Base-by-base conservation (phyloP, 2,329 filamentous ascomycete species). In the Meredithiella fracta region DNA sequence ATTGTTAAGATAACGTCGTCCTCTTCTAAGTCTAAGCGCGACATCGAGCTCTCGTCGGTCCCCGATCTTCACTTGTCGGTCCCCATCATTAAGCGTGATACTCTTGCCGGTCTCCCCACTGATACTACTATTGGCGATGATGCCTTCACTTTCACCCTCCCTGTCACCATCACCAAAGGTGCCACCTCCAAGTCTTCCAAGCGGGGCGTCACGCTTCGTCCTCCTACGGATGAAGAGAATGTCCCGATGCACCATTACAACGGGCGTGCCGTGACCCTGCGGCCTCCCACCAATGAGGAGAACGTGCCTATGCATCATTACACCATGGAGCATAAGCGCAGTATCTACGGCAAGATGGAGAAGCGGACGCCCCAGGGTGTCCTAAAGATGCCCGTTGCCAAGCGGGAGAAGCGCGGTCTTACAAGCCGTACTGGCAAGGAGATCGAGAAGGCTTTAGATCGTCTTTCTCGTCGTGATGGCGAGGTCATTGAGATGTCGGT, bases 401-500 rank as follows among this genome's bases (percentile, higher is more conserved):
- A 65, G 52, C 64, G 64, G 15, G 60, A 62, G 51, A 62, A 62
- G 53, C 62, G 66, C 3, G 62, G 62, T 20, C 58, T 75, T 55
- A 63, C 66, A 47, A 69, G 70, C 47, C 68, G 73, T 31, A 49
- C 52, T 3, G 25, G 29, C 37, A 17, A 20, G 17, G 47, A 58
- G 34, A 49, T 58, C 20, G 53, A 58, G 17, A 44, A 52, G 20
- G 56, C 53, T 7, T 49, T 58, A 15, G 53, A 55, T 5, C 54
- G 53, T 44, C 47, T 58, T 14, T 47, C 50, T 34, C 47, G 53
- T 11, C 52, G 38, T 1, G 52, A 53, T 51, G 40, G 53, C 14
- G 26, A 52, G 9, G 69, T 68, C 17, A 65, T 73, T 42, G 69
- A 73, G 51, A 64, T 74, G 2, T 64, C 68, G 51, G 65, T 77